Evolutionary conservation across 495 filamentous ascomycete genomes (phyloP), one percentile per base, ranked within the genome.

Genomic region (Aspergillus hancockii): DNA sequence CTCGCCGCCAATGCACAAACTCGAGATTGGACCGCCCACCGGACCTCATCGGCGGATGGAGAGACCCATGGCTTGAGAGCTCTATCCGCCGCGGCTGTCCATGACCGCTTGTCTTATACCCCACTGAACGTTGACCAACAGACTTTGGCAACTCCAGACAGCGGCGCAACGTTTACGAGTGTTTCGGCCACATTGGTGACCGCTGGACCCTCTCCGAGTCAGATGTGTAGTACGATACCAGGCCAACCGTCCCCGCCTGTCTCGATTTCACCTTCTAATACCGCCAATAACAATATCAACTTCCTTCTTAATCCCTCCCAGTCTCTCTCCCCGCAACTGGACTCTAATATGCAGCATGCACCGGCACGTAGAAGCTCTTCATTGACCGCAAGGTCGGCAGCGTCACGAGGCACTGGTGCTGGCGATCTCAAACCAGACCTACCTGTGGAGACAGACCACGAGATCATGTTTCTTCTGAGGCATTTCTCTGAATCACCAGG

Each of bases 401-500:
- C 46, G 28, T 65, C 65, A 38, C 65, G 62, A 41, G 50, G 58
- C 13, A 34, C 55, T 25, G 36, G 60, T 8, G n/a, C 55, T 16
- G 41, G 31, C 9, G 69, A 73, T 19, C 32, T 58, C 8, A 60
- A 58, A 19, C 47, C 59, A 21, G 68, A 76, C 25, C 61, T 62
- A 14, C 56, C 71, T 30, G 69, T 74, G 16, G 80, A 83, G 54
- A 75, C 75, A 19, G 80, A 85, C 45, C 79, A 82, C 52, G 84
- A 87, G 62, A 72, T 82, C 21, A 78, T 82, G n/a, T 86, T 82
- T 64, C 72, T 88, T 8, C 65, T 87, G 57, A 78, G 85, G 19
- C 82, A 87, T 71, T 88, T 84, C 68, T 80, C 82, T 5, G 84
- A 88, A 66, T 75, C 78, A 2, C 77, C 82, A 13, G 84, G 85